Percentiles rank a stretch among this genome's conserved stretches.
Conservation (phyloP, 2,329 filamentous ascomycete species). For the Talaromyces verruculosus region DNA sequence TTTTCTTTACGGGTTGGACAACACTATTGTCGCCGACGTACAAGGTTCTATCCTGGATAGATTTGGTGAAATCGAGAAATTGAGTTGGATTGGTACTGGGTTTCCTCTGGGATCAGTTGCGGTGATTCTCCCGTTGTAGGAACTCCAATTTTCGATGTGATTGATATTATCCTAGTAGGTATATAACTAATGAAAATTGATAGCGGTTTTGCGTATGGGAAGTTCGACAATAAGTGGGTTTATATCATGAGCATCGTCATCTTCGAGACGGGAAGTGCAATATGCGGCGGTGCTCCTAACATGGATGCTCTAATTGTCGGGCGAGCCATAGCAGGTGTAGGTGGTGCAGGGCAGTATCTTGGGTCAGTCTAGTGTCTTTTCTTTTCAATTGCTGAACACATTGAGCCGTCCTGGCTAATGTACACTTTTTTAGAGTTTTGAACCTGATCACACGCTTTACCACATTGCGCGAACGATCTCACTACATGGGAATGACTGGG, state of each 20-base stretch:
- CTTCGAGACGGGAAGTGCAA: not conserved
- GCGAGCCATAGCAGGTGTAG: not conserved
- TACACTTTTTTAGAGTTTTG: not conserved
- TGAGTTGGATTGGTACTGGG: not conserved
- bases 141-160: not conserved
- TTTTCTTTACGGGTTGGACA: slow-evolving; percentile 40
- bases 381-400: not conserved
- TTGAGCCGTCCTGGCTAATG: not conserved
- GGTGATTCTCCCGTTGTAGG: not conserved
- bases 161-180: not conserved
- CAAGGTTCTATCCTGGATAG: slow-evolving; percentile 44
- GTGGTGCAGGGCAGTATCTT: not conserved
- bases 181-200: not conserved
- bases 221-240: not conserved
- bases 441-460: not conserved
- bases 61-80: slow-evolving; percentile 31
- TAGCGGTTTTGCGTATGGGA: not conserved
- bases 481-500: not conserved
- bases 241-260: slow-evolving; percentile 23
- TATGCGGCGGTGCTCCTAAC: not conserved
- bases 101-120: not conserved
- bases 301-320: slow-evolving; percentile 8
- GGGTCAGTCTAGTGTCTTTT: not conserved
- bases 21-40: slow-evolving; percentile 53
- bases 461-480: not conserved